Base-by-base conservation (phyloP, 345 rosid genomes). In the Boechera retrofracta region DNA sequence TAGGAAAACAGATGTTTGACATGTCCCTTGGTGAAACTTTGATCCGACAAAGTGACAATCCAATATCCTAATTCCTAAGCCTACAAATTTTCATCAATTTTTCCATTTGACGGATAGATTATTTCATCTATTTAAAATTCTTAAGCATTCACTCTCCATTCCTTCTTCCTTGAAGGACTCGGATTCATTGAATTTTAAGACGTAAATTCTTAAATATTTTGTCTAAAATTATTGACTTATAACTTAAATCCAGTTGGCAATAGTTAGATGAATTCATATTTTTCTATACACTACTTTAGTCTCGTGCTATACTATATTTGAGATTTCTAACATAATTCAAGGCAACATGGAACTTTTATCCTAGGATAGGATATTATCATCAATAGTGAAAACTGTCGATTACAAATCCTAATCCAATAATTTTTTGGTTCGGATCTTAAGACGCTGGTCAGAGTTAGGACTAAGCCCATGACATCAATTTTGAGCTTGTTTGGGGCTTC, bases 361-460 rank as follows among this genome's bases (percentile, higher is more conserved):
- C 6, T 65, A 1, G 7, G 41, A 62, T 4, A 3, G 8, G 7
- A 41, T 49, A 35, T 18, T 33, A 35, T 11, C 58, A 32, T 47
- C 47, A 1, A 65, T 9, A 49, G 28, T 12, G 58, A 67, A 35
- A 13, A 49, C 12, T 49, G 24, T 10, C 59, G 51, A 67, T 6
- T 67, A 33, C 47, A 67, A 49, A 67, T 49, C 55, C 41, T 47
- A 45, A 47, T 31, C 32, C 41, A 48, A 10, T 28, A 42, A 41
- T 10, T 10, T 41, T 41, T 41, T 4, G 13, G 44, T 41, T 41
- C 10, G 13, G 44, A 64, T 29, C 54, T 29, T 8, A 65, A n/a
- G 55, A 47, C 24, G 28, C 10, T 31, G n/a, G 12, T 49, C 31
- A 39, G 11, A 38, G 18, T 62, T 24, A 62, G 32, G 42, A 33